Percentiles rank a stretch among this genome's conserved stretches.
phyloP scores from a whole-genome alignment of 2,329 filamentous ascomycete genomes.

The Sporothrix inflata region DNA sequence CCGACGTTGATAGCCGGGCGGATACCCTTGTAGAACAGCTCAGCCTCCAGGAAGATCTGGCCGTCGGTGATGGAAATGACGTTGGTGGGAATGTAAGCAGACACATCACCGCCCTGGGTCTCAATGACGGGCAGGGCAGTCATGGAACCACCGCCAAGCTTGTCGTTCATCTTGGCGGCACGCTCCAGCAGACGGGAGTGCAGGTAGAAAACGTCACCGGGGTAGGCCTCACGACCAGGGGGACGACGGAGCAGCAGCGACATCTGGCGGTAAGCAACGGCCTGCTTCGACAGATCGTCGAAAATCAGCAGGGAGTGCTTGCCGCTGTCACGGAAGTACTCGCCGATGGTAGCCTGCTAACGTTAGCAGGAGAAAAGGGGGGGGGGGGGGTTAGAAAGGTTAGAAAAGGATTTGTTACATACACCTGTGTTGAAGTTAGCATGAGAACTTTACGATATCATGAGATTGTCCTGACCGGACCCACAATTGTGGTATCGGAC shows the following conservation, averaged over 20 bases:
- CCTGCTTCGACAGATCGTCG: slow-evolving; percentile 97
- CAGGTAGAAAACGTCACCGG: slow-evolving; percentile 98
- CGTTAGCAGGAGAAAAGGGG: not conserved
- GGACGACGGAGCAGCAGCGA: slow-evolving; percentile 96
- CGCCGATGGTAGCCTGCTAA: slow-evolving; percentile 38
- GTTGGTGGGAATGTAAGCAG: slow-evolving; percentile 99
- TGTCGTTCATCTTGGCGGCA: slow-evolving; percentile 98
- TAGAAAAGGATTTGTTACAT: too few species aligned
- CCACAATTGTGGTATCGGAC: not conserved
- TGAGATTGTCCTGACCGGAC: not conserved
- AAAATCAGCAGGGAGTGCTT: slow-evolving; percentile 89
- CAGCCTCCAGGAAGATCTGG: slow-evolving; percentile 99
- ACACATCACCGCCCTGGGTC: slow-evolving; percentile 99
- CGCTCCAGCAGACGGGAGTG: slow-evolving; percentile 99
- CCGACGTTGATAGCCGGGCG: slow-evolving; percentile 99
- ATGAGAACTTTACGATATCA: not conserved
- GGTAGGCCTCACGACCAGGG: slow-evolving; percentile 98
- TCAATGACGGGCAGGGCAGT: slow-evolving; percentile 98
- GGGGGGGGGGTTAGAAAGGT: too few species aligned
- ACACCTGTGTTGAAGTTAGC: not conserved
- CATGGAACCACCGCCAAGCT: slow-evolving; percentile 91
- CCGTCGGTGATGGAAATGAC: slow-evolving; percentile 99
- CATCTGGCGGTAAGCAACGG: slow-evolving; percentile 98
- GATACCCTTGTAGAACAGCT: slow-evolving; percentile 99
- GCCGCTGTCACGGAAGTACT: slow-evolving; percentile 81